Evolutionary conservation across 495 filamentous ascomycete species (phyloP).

Genomic region (Friedmanniomyces simplex): DNA sequence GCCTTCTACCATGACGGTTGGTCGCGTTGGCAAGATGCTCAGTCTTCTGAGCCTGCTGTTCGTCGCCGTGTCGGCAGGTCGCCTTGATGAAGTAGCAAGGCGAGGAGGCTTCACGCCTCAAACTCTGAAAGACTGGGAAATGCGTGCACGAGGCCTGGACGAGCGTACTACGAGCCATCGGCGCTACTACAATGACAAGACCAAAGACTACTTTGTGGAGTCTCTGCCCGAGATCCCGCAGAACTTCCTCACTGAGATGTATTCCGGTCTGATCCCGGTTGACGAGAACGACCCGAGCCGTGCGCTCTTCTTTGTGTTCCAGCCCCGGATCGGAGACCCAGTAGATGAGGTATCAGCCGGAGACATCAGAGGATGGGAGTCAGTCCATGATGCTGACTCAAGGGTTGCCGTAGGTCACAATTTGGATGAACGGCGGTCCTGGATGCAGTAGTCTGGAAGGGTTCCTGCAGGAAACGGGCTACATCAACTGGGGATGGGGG

Average conservation of each 20-base stretch:
- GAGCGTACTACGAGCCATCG: not conserved
- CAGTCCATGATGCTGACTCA: not conserved
- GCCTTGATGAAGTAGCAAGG: not conserved
- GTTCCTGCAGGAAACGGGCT: conserved; percentile 31
- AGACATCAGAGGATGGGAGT: not conserved
- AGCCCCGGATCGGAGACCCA: conserved; percentile 11
- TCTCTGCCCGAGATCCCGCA: conserved; percentile 18
- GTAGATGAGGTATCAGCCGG: conserved; percentile 12
- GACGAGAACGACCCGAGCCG: conserved; percentile 27
- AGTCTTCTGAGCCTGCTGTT: not conserved
- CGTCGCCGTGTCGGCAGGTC: not conserved
- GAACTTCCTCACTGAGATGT: conserved; percentile 18
- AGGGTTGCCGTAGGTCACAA: not conserved
- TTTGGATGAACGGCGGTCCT: conserved; percentile 25
- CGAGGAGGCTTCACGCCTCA: not conserved
- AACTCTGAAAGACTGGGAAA: not conserved
- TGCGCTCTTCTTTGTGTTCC: conserved; percentile 38
- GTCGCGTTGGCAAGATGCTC: not conserved
- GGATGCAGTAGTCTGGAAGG: conserved; percentile 30
- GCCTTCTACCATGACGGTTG: not conserved
- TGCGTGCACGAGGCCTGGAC: not conserved
- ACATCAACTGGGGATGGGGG: conserved; percentile 22
- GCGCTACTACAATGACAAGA: not conserved
- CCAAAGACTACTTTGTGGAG: not conserved
- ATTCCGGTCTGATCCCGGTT: conserved; percentile 24